Conservation (phyloP, 1,284 basidiomycete genomes). For the Irpex lacteus region DNA sequence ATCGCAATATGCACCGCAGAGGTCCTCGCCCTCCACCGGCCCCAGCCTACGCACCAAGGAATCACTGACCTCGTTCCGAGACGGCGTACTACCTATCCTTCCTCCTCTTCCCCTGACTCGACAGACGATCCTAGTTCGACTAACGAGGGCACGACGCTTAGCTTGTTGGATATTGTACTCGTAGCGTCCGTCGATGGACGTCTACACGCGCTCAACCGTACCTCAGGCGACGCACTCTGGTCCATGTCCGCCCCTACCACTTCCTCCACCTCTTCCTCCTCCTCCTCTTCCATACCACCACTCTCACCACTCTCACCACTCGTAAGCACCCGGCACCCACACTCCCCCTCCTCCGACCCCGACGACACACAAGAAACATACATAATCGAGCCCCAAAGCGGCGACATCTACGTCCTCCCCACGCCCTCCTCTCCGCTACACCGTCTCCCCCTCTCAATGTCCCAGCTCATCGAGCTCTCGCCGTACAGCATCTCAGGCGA, state of each 20-base stretch:
- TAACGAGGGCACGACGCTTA: constrained; percentile 41
- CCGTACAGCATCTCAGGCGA: constrained; percentile 78
- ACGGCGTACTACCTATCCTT: constrained; percentile 14
- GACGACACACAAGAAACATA: constrained; percentile 73
- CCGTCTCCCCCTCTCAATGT: constrained; percentile 82
- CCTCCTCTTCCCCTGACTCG: no score
- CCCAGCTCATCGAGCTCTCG: constrained; percentile 84
- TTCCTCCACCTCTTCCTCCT: neutral
- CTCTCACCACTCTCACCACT: constrained; percentile 62
- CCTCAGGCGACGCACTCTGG: constrained; percentile 76
- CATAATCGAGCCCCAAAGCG: constrained; percentile 88
- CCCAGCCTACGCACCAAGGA: constrained; percentile 10
- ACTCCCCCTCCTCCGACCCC: constrained; percentile 46
- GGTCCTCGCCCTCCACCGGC: constrained; percentile 21
- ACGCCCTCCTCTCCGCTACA: constrained; percentile 65
- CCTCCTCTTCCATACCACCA: constrained; percentile 22
- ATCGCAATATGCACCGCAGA: constrained; percentile 27
- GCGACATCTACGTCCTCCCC: constrained; percentile 83
- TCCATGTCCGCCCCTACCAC: constrained; percentile 62
- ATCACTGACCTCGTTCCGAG: constrained; percentile 24
- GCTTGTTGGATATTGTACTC: constrained; percentile 75
- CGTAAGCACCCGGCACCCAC: constrained; percentile 57
- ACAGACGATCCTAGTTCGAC: no score
- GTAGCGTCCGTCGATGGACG: constrained; percentile 89
- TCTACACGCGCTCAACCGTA: constrained; percentile 83